These are phyloP conservation scores for Ensete glaucum DNA, from an alignment of 176 grass and related monocot genomes.

Conservation along the genomic window DNA sequence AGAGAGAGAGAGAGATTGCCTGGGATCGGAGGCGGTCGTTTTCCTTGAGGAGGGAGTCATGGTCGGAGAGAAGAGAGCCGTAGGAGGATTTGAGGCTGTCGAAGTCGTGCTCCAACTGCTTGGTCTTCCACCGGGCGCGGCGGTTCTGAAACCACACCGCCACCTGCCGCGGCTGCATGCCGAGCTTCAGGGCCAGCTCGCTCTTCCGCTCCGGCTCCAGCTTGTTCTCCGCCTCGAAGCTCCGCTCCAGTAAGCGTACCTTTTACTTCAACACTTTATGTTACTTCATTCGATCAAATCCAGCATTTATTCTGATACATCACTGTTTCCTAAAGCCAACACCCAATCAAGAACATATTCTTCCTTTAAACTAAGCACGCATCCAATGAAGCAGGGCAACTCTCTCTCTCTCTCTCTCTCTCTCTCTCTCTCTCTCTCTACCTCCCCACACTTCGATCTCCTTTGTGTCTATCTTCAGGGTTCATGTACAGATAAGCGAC, in stretches of 20 bases:
- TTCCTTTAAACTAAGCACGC: too few species aligned
- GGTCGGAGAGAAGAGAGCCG: conserved; percentile 46
- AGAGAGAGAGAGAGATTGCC: conserved; percentile 16
- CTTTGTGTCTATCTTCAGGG: too few species aligned
- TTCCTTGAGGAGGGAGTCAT: conserved; percentile 53
- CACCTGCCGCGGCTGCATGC: conserved; percentile 83
- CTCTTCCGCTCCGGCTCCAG: conserved; percentile 85
- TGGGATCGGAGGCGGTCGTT: conserved; percentile 60
- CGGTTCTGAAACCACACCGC: conserved; percentile 98
- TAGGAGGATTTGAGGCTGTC: conserved; percentile 65
- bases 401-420: too few species aligned
- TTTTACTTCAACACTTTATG: conserved; percentile 4
- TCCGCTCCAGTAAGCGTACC: conserved; percentile 10
- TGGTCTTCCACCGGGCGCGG: conserved; percentile 85
- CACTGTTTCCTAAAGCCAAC: neutral
- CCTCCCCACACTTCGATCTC: too few species aligned
- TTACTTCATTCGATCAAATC: neutral
- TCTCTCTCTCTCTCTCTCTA: too few species aligned
- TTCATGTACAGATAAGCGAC: neutral
- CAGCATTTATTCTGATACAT: neutral
- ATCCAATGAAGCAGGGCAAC: too few species aligned
- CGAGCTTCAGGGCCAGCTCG: conserved; percentile 63
- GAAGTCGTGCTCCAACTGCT: conserved; percentile 87
- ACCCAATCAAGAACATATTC: neutral
- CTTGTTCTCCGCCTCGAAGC: conserved; percentile 44